These are phyloP conservation scores for Malassezia brasiliensis DNA, from an alignment of 1,284 basidiomycete genomes.

Conservation along the genomic window DNA sequence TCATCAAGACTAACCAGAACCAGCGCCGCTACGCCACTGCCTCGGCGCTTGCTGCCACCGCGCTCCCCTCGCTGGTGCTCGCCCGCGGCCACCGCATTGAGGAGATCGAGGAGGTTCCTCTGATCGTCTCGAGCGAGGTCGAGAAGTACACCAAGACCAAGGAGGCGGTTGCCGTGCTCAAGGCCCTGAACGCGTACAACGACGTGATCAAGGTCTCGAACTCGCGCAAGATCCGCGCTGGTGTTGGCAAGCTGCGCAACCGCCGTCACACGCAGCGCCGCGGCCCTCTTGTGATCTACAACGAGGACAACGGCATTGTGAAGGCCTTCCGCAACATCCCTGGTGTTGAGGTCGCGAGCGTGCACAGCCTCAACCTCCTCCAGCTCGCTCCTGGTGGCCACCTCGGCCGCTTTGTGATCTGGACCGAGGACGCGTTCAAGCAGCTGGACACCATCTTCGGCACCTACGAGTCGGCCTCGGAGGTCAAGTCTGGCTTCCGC, in stretches of 20 bases:
- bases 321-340: slow-evolving; percentile 98
- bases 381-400: slow-evolving; percentile 99
- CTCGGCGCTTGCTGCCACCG: slow-evolving; percentile 93
- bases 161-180: slow-evolving; percentile 89
- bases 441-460: slow-evolving; percentile 91
- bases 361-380: slow-evolving; percentile 88
- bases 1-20: slow-evolving; percentile 99
- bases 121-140: slow-evolving; percentile 69
- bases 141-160: slow-evolving; percentile 94
- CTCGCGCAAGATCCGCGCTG: slow-evolving; percentile 91
- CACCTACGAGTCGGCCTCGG: slow-evolving; percentile 71
- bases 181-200: slow-evolving; percentile 66
- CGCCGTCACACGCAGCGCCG: slow-evolving; percentile 93
- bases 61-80: slow-evolving; percentile 93
- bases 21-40: slow-evolving; percentile 96
- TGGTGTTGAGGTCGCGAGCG: slow-evolving; percentile 94
- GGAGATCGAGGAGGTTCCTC: slow-evolving; percentile 89
- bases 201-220: slow-evolving; percentile 96
- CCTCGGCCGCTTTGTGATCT: slow-evolving; percentile 97
- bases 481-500: slow-evolving; percentile 70
- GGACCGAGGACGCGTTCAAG: slow-evolving; percentile 90
- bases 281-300: slow-evolving; percentile 94
- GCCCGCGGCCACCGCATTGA: slow-evolving; percentile 99
- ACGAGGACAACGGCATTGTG: slow-evolving; percentile 93
- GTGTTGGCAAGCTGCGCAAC: slow-evolving; percentile 95